Base-by-base conservation (phyloP, 257 asterid species). In the Salvia miltiorrhiza region DNA sequence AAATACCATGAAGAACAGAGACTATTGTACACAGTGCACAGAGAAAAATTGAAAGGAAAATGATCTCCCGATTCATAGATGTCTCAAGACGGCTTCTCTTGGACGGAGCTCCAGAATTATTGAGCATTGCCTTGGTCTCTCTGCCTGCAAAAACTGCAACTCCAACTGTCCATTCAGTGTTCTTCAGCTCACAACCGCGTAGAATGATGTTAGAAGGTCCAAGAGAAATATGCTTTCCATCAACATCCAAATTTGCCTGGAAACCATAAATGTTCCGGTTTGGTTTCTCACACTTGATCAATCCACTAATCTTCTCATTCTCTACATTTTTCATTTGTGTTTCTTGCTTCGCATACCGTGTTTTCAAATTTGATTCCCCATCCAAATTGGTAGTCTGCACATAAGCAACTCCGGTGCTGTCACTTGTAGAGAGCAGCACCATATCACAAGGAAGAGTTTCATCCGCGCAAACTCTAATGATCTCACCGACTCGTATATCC, bases 81-180 rank as follows among this genome's bases (percentile, higher is more conserved):
- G 92, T 87, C 87, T 94, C 99, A 0, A 94, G 95, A 39, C 90
- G 83, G 78, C 98, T 91, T 76, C 98, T 82, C 80, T 94, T 94
- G 23, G 99, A 91, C 28, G 96, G 99, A 75, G 97, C 90, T 54
- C 97, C 98, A 21, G 99, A 89, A 83, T 82, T 94, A 78, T 94
- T 94, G 76, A 94, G 97, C 99, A 94, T 94, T 21, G 88, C 99
- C 84, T 94, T 94, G 40, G 99, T 94, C 81, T 94, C 97, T 76
- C 82, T 73, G 39, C 99, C 99, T 64, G 95, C 85, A 77, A 91
- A 91, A 69, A 94, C 97, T 5, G 87, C 96, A 58, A 89, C 90
- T 12, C 99, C 99, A 62, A 89, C 47, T 1, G 86, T 90, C 97
- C 97, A 94, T 16, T 75, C 79, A 49, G 99, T 94, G 86, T 94